Percentiles rank a stretch among this genome's conserved stretches.
Conservation (phyloP, 1,284 basidiomycete genomes). For the Taiwanofungus camphoratus region DNA sequence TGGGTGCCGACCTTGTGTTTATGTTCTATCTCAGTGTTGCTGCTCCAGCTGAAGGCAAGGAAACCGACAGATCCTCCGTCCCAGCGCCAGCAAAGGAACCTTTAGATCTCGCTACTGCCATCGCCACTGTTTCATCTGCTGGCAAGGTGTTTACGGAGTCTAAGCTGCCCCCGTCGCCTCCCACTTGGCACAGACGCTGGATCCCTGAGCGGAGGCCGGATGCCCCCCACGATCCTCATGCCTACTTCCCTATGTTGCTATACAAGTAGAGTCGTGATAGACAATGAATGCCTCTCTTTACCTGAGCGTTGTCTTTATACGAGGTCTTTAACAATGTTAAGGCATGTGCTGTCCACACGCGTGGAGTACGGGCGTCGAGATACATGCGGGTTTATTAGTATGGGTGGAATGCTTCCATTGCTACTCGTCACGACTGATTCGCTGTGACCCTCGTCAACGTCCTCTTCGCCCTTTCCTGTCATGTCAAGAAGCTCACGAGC, state of each 20-base stretch:
- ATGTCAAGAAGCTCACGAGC: background rate
- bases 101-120: conserved; percentile 64
- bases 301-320: too few relatives aligned
- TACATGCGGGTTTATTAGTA: background rate
- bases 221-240: conserved; percentile 69
- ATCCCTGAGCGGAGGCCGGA: conserved; percentile 57
- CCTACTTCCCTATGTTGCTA: conserved; percentile 83
- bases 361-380: background rate
- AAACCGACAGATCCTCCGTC: conserved; percentile 38
- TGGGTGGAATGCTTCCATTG: background rate
- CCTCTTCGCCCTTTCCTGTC: background rate
- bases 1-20: conserved; percentile 10
- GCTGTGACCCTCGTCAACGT: background rate
- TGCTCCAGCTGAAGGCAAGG: conserved; percentile 41
- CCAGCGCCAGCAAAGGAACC: conserved; percentile 39
- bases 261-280: conserved; percentile 79
- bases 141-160: conserved; percentile 59
- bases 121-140: conserved; percentile 55
- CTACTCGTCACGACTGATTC: background rate
- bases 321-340: too few relatives aligned
- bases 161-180: conserved; percentile 68
- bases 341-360: too few relatives aligned
- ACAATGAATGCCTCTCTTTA: too few relatives aligned
- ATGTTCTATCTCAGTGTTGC: conserved; percentile 40
- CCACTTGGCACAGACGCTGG: conserved; percentile 67